A percentile compares a stretch with the other conserved stretches of the same genome.
Conservation (phyloP, 805 yeast genomes). For the Ogataea henricii region DNA sequence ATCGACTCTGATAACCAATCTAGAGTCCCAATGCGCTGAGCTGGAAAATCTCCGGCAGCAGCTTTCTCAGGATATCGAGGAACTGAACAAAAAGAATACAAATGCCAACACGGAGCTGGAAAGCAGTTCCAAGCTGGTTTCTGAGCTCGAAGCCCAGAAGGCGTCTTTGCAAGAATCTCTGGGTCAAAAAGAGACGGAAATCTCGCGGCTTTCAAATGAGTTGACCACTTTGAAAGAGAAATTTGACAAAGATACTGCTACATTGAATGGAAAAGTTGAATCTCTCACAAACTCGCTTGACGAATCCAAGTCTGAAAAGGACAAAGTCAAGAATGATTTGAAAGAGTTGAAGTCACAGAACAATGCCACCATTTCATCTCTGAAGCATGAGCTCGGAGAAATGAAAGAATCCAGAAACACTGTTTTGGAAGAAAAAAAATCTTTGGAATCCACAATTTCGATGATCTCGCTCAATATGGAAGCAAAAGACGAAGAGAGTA, state of each 20-base stretch:
- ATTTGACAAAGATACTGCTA: background rate
- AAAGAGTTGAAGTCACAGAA: constrained; percentile 1
- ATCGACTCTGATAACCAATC: background rate
- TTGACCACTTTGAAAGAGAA: background rate
- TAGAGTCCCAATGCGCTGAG: background rate
- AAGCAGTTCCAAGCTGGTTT: background rate
- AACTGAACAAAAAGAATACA: background rate
- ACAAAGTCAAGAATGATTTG: constrained; percentile 10
- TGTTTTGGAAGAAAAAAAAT: constrained; percentile 34
- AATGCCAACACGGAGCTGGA: background rate
- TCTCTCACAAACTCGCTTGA: background rate
- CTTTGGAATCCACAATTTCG: constrained; percentile 34
- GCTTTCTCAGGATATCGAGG: background rate
- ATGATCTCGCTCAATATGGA: constrained; percentile 38
- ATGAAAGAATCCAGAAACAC: constrained; percentile 31
- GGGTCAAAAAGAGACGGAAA: background rate
- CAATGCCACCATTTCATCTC: constrained; percentile 32
- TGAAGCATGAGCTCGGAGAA: constrained; percentile 26
- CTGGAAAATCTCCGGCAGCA: background rate
- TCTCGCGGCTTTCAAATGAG: background rate
- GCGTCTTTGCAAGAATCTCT: background rate
- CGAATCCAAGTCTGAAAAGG: constrained; percentile 1
- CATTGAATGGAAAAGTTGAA: background rate
- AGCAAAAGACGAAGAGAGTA: constrained; percentile 21
- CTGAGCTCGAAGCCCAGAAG: constrained; percentile 4